Evolutionary conservation across 2,329 filamentous ascomycete genomes (phyloP).

Genomic region (Hypoxylon sp.): DNA sequence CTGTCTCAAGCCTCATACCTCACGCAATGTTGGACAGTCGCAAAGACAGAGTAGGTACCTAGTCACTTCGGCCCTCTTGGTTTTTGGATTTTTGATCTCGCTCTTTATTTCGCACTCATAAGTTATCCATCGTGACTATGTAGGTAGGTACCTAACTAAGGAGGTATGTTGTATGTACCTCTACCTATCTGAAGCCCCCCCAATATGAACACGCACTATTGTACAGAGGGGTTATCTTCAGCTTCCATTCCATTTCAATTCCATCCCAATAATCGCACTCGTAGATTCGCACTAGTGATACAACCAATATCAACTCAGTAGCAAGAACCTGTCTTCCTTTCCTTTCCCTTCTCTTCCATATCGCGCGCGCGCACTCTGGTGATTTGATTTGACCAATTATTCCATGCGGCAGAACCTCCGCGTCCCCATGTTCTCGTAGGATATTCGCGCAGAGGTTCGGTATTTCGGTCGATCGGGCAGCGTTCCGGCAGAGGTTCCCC

Average conservation of each 20-base stretch:
- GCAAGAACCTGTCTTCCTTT: conserved; percentile 8
- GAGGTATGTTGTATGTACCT: conserved; percentile 1
- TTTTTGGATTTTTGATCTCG: not conserved
- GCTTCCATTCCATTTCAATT: not conserved
- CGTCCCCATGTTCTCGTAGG: conserved; percentile 1
- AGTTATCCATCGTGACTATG: conserved; percentile 1
- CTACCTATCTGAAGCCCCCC: conserved; percentile 1
- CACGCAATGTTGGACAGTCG: not conserved
- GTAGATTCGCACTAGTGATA: conserved; percentile 27
- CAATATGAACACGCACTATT: conserved; percentile 2
- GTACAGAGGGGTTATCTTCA: conserved; percentile 1
- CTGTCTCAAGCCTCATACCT: too few relatives aligned
- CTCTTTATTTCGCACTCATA: conserved; percentile 18
- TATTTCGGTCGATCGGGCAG: conserved; percentile 20
- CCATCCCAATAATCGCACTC: not conserved
- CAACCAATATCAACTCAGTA: conserved; percentile 22
- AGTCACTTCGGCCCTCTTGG: not conserved
- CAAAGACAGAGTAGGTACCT: not conserved
- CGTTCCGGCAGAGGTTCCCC: conserved; percentile 32
- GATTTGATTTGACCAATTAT: conserved; percentile 4
- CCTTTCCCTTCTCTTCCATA: not conserved
- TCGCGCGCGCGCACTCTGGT: conserved; percentile 1
- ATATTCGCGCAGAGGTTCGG: conserved; percentile 27
- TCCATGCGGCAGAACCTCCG: conserved; percentile 4
- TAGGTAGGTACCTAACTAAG: not conserved